A percentile compares a stretch with the other conserved stretches of the same genome.
These are phyloP conservation scores for Quercus rubra DNA, from an alignment of 306 rosid species.

Conservation along the genomic window DNA sequence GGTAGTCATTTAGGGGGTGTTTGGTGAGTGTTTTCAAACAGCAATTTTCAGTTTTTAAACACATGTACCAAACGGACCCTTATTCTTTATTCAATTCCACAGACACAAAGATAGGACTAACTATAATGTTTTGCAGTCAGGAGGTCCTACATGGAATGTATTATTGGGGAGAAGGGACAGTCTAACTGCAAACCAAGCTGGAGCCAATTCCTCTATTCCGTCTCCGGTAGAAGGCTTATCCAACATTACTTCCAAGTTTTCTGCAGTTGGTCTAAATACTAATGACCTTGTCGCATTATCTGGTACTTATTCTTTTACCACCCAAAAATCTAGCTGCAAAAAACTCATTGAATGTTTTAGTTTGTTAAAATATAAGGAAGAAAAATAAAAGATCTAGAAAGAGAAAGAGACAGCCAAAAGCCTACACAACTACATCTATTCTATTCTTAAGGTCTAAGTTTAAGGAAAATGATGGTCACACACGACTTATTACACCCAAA, in stretches of 20 bases:
- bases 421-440: too few relatives aligned
- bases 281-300: conserved; percentile 73
- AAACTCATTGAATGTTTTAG: neutral
- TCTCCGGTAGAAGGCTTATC: conserved; percentile 46
- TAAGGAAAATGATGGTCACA: too few relatives aligned
- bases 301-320: conserved; percentile 29
- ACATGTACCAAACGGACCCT: too few relatives aligned
- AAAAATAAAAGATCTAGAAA: too few relatives aligned
- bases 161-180: conserved; percentile 71
- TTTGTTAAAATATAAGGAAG: too few relatives aligned
- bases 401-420: too few relatives aligned
- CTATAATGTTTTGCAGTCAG: conserved; percentile 41
- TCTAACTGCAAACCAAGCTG: conserved; percentile 52
- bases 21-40: too few relatives aligned
- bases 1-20: too few relatives aligned
- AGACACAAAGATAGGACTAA: neutral
- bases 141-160: conserved; percentile 68
- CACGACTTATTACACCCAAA: too few relatives aligned
- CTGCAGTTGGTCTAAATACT: conserved; percentile 49
- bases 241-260: conserved; percentile 51
- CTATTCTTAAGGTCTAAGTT: too few relatives aligned
- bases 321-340: neutral
- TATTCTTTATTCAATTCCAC: neutral
- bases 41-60: too few relatives aligned
- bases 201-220: conserved; percentile 56